Evolutionary conservation across 2,329 filamentous ascomycete species (phyloP).

Genomic region (Colletotrichum horii): DNA sequence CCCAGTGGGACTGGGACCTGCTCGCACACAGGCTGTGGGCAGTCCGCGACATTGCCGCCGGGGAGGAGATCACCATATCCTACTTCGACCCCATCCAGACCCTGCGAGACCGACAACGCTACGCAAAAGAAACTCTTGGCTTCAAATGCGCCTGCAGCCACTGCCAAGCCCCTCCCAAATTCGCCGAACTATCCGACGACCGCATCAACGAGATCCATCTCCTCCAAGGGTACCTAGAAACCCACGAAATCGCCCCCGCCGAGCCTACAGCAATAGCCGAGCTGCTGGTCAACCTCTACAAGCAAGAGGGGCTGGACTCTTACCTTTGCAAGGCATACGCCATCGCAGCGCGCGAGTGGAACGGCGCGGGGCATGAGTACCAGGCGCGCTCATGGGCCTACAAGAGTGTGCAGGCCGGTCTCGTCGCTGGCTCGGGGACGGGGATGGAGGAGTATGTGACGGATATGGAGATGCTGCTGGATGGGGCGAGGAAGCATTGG

Average conservation of each 20-base stretch:
- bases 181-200: neutral
- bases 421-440: neutral
- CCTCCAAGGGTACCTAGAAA: neutral
- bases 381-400: neutral
- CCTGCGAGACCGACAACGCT: neutral
- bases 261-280: neutral
- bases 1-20: neutral
- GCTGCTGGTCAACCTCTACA: neutral
- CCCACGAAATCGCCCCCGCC: neutral
- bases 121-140: fast-evolving
- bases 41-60: neutral
- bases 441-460: neutral
- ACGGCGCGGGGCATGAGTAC: neutral
- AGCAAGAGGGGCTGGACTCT: neutral
- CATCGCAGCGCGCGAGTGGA: neutral
- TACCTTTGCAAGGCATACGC: neutral
- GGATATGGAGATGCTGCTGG: neutral
- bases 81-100: neutral
- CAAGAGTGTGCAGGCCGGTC: neutral
- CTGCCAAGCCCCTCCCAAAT: neutral
- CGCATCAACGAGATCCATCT: neutral
- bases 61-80: neutral
- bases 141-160: neutral
- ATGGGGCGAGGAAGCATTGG: neutral
- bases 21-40: neutral